Conservation (phyloP, 2,329 filamentous ascomycete species). For the Scedosporium boydii region DNA sequence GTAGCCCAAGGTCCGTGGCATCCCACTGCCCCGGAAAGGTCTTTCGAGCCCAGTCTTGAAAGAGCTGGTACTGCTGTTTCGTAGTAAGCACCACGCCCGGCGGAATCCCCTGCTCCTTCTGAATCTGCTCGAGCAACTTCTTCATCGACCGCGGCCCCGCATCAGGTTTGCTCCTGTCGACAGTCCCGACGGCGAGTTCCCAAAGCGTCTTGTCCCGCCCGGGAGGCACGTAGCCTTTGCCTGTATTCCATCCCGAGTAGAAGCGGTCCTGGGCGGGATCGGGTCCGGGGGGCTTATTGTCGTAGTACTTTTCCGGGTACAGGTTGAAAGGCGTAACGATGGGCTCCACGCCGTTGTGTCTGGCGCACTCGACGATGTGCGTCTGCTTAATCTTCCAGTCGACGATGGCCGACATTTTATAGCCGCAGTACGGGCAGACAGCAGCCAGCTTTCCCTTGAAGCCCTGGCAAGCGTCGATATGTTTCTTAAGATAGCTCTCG, state of each 20-base stretch:
- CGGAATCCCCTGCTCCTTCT: neutral
- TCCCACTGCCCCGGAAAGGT: neutral
- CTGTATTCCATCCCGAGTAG: neutral
- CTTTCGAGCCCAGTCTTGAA: neutral
- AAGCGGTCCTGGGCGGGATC: neutral
- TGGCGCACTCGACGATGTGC: constrained; percentile 8
- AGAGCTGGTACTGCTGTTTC: neutral
- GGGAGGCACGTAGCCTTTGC: neutral
- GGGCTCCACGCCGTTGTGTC: neutral
- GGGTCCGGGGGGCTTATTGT: neutral
- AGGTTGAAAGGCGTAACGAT: constrained; percentile 8
- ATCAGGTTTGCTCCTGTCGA: neutral
- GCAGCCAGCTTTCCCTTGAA: constrained; percentile 10
- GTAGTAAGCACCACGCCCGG: neutral
- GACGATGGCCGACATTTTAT: neutral
- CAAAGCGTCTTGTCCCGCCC: neutral
- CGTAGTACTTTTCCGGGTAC: constrained; percentile 2
- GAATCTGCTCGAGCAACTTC: neutral
- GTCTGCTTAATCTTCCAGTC: neutral
- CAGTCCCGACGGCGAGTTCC: neutral
- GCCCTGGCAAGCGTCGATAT: constrained; percentile 12
- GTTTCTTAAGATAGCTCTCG: constrained; percentile 8
- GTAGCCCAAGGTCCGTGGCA: neutral
- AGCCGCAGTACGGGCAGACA: constrained; percentile 15
- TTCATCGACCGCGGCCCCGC: neutral